Evolutionary conservation across 2,329 filamentous ascomycete genomes (phyloP).

Genomic region (Cordyceps javanica): DNA sequence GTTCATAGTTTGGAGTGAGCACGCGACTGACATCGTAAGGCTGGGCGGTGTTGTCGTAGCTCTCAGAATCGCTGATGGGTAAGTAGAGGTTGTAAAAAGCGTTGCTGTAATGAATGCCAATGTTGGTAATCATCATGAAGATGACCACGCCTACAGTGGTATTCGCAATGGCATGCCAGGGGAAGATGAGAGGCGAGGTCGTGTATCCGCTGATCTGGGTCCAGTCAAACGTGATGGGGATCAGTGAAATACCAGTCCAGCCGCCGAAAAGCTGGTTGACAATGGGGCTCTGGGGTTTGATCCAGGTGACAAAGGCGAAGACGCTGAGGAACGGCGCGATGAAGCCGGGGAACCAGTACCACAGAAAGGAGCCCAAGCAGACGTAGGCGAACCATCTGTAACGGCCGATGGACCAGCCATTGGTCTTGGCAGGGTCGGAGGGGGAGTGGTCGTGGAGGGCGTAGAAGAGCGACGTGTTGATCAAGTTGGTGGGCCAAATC

Average conservation of each 20-base stretch:
- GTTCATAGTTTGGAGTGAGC: conserved; percentile 39
- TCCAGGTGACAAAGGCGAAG: conserved; percentile 52
- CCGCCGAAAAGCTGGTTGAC: conserved; percentile 52
- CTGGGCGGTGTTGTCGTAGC: conserved; percentile 49
- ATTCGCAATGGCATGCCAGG: conserved; percentile 40
- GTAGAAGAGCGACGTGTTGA: conserved; percentile 41
- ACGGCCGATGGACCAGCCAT: conserved; percentile 39
- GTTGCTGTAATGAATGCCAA: conserved; percentile 41
- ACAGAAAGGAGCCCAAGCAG: conserved; percentile 37
- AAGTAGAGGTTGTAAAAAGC: conserved; percentile 44
- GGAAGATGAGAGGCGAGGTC: conserved; percentile 33
- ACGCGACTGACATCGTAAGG: conserved; percentile 46
- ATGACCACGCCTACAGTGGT: conserved; percentile 38
- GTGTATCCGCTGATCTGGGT: conserved; percentile 35
- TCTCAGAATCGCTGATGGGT: conserved; percentile 47
- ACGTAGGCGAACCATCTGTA: conserved; percentile 42
- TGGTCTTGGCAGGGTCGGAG: conserved; percentile 32
- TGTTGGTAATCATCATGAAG: conserved; percentile 37
- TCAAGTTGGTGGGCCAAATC: conserved; percentile 52
- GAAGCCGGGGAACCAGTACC: conserved; percentile 49
- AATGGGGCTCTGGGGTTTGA: conserved; percentile 45
- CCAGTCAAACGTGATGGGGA: conserved; percentile 49
- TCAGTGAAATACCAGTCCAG: conserved; percentile 44
- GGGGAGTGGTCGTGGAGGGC: conserved; percentile 36
- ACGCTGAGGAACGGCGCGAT: conserved; percentile 44